Evolutionary conservation across 179 eudicot species (phyloP), one percentile per base, ranked within the genome.

Genomic region (Dionaea muscipula): DNA sequence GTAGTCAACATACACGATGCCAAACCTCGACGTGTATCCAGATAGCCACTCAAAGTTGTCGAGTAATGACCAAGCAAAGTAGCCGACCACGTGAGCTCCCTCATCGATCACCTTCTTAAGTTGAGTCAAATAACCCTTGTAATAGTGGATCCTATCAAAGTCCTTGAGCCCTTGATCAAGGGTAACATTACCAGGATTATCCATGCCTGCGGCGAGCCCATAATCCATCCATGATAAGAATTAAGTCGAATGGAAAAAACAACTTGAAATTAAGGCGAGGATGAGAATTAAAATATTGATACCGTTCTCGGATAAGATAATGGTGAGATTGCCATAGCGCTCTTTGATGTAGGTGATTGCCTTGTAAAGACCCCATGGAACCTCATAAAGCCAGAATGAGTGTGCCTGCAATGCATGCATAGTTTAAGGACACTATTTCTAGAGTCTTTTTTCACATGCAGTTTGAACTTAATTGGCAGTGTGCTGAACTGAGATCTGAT

Each of bases 311-410:
- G 97, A 70, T 51, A 89, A 49, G 62, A 89, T 75, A n/a, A 89
- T 55, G 0, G 76, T 65, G 15, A 95, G 95, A 70, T 90, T 90
- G 31, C 86, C 87, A 61, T 90, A 90, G 9, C 48, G 75, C 64
- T 90, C 85, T 70, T 90, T 90, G 0, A 90, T 63, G 53, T 90
- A 86, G 36, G 61, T 79, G 14, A 90, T 68, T 12, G 89, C 84
- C 75, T 90, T 86, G 73, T 83, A 80, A 9, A 90, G 58, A 44
- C 97, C 97, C 94, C 90, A 86, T 39, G 97, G 95, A 17, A 90
- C 97, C 59, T 77, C 79, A 75, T 86, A 86, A 35, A 90, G 85
- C 97, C 95, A 90, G 40, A 71, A 45, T 0, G 97, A 90, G 56
- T 86, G 49, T 53, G 82, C 95, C 95, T 89, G 75, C 48, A 59